Evolutionary conservation across 2,329 filamentous ascomycete genomes (phyloP), one percentile per base, ranked within the genome.

Genomic region (Penicillium capsulatum): DNA sequence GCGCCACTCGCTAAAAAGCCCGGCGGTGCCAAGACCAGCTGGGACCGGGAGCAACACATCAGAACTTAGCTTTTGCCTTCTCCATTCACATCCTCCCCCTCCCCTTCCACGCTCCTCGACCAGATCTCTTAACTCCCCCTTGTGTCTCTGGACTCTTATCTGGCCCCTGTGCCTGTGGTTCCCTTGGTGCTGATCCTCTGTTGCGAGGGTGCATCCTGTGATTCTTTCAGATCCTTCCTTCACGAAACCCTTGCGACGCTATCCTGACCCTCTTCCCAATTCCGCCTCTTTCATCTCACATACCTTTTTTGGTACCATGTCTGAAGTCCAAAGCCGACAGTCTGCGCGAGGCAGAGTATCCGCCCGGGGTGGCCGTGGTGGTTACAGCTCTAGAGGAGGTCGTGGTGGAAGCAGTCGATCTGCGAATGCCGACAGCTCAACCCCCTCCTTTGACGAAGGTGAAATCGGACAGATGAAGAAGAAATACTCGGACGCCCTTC

Each of bases 391-490:
- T 57, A 76, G 84, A 73, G 80, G 81, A 66, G 80, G 80, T 61
- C 81, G 85, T 68, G 84, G 84, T 60, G 75, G 77, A 61, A 74
- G 79, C 71, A 70, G 72, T 64, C 70, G 76, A 60, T 74, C 79
- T 68, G 75, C 80, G 66, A 94, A 94, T 67, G 83, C 86, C 69
- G 81, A 88, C 64, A 79, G 80, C 67, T 70, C 70, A 76, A 74
- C 79, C 83, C 61, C 72, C 77, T 59, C 73, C 71, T 77, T 84
- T 50, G 80, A 83, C 61, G 90, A 97, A 66, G 86, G 87, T 66
- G 90, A 96, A 68, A 78, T 97, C 53, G 86, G 84, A 62, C 81
- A 94, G 70, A 81, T 97, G 64, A 94, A 94, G 79, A 89, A 87
- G 75, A 82, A 86, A 66, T 92, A 94, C 64, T 79, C 84, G 59